Evolutionary conservation across 129 eudicot species (phyloP).

Genomic region (Sambucus nigra): DNA sequence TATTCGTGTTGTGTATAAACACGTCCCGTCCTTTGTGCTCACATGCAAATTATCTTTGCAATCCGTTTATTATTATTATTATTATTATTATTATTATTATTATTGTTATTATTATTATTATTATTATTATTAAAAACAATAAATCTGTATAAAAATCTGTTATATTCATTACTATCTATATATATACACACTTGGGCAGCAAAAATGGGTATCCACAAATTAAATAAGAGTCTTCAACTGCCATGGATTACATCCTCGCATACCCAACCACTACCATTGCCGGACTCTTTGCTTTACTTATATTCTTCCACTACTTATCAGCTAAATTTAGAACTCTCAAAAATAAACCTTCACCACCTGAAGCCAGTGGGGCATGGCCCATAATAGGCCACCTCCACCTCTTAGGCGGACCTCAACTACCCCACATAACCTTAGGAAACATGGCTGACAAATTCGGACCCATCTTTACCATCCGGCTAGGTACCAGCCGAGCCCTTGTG

Average conservation of each 20-base stretch:
- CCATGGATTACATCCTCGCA: not conserved
- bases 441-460: constrained; percentile 35
- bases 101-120: too few species aligned
- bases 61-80: too few species aligned
- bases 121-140: too few species aligned
- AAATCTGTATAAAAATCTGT: too few species aligned
- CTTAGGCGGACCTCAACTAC: constrained; percentile 4
- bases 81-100: too few species aligned
- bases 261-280: not conserved
- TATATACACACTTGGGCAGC: too few species aligned
- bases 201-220: too few species aligned
- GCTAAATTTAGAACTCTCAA: not conserved
- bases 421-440: constrained; percentile 15
- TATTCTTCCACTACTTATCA: not conserved
- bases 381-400: constrained; percentile 26
- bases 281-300: constrained; percentile 2
- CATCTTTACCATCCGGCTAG: constrained; percentile 20
- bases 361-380: constrained; percentile 22
- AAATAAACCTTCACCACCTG: constrained; percentile 2
- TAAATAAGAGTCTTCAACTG: too few species aligned
- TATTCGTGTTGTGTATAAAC: too few species aligned
- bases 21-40: too few species aligned
- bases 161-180: too few species aligned
- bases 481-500: constrained; percentile 16
- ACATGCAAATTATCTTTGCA: too few species aligned